Percentiles rank a stretch among this genome's conserved stretches.
These are phyloP conservation scores for Aphanomyces astaci DNA, from an alignment of 352 stramenopile genomes.

Conservation along the genomic window DNA sequence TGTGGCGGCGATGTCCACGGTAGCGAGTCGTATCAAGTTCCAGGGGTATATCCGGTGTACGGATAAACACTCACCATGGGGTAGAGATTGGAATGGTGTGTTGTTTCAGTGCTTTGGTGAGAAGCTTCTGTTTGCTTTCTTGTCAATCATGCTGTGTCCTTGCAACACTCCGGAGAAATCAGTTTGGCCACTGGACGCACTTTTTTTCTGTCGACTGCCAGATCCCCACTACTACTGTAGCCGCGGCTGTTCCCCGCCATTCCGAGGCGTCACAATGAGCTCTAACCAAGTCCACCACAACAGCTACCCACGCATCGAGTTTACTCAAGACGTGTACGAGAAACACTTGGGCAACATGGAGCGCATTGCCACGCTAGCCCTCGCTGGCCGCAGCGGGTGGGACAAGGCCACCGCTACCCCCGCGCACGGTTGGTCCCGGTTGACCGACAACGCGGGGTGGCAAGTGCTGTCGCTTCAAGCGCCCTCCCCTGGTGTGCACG, in stretches of 20 bases:
- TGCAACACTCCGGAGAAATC: too few relatives aligned
- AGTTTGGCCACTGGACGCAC: too few relatives aligned
- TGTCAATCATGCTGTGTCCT: too few relatives aligned
- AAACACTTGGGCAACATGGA: slow-evolving; percentile 23
- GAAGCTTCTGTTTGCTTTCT: too few relatives aligned
- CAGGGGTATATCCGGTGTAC: not conserved
- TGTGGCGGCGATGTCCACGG: not conserved
- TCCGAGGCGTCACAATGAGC: too few relatives aligned
- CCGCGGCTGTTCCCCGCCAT: too few relatives aligned
- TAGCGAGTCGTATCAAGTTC: not conserved
- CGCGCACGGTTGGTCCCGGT: not conserved
- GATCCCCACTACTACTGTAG: too few relatives aligned
- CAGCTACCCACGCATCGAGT: slow-evolving; percentile 13
- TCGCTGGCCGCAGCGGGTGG: not conserved
- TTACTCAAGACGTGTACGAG: slow-evolving; percentile 22
- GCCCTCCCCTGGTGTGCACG: not conserved
- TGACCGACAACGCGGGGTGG: slow-evolving; percentile 8
- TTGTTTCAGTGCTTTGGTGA: too few relatives aligned
- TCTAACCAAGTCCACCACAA: not conserved
- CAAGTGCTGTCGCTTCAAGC: slow-evolving; percentile 11
- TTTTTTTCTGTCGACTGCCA: too few relatives aligned
- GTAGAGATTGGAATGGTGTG: too few relatives aligned
- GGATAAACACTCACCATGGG: too few relatives aligned
- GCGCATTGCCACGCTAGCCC: slow-evolving; percentile 1
- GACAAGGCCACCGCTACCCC: not conserved